A percentile compares a stretch with the other conserved stretches of the same genome.
phyloP scores from a whole-genome alignment of 2,329 filamentous ascomycete species.

The Penicillium decumbens region DNA sequence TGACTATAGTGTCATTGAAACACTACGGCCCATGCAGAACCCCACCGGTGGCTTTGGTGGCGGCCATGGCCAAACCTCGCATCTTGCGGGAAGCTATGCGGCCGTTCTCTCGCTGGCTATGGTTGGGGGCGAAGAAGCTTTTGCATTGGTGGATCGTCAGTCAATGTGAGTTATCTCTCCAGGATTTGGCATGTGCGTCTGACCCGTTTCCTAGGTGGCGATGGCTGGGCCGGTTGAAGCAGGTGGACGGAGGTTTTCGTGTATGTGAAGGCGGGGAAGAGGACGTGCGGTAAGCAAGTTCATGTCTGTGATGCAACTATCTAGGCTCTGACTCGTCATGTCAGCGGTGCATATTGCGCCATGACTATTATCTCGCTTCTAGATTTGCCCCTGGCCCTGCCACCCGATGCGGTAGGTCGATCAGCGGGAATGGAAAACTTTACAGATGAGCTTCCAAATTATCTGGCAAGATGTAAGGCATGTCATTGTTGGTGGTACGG shows the following conservation, averaged over 20 bases:
- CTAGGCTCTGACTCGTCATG: slow-evolving; percentile 13
- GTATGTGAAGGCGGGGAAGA: slow-evolving; percentile 83
- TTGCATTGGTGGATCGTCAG: slow-evolving; percentile 72
- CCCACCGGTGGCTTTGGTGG: slow-evolving; percentile 80
- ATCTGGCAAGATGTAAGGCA: slow-evolving; percentile 70
- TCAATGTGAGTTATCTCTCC: slow-evolving; percentile 53
- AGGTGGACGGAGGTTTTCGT: slow-evolving; percentile 81
- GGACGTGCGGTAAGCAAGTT: slow-evolving; percentile 69
- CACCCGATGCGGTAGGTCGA: slow-evolving; percentile 58
- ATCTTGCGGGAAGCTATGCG: slow-evolving; percentile 86
- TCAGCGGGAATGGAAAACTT: slow-evolving; percentile 61
- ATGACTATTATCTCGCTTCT: slow-evolving; percentile 78
- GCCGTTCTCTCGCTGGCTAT: slow-evolving; percentile 71
- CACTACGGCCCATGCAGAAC: slow-evolving; percentile 78
- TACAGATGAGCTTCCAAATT: slow-evolving; percentile 69
- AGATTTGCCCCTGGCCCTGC: slow-evolving; percentile 74
- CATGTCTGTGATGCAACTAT: slow-evolving; percentile 15
- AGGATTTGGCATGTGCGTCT: slow-evolving; percentile 15
- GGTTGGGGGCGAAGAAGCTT: slow-evolving; percentile 69
- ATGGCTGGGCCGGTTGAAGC: slow-evolving; percentile 83
- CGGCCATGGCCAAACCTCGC: slow-evolving; percentile 83
- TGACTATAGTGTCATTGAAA: slow-evolving; percentile 57
- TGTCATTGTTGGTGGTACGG: neutral
- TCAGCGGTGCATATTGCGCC: slow-evolving; percentile 84
- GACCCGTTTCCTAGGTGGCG: slow-evolving; percentile 57